These are phyloP conservation scores for Phytophthora pini DNA, from an alignment of 352 stramenopile species.

Conservation along the genomic window DNA sequence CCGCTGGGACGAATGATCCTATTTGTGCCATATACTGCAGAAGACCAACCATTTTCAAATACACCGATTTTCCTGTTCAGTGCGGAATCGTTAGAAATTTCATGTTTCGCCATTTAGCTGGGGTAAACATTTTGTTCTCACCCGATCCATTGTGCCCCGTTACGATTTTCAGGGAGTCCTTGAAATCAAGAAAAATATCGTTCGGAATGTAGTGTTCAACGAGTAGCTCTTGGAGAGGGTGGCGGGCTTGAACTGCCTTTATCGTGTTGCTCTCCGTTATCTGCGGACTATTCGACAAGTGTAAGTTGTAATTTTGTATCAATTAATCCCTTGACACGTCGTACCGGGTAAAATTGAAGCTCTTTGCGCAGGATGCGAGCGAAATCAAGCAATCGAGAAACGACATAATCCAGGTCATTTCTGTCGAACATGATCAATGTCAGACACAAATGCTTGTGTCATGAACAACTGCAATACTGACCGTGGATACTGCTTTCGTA, in stretches of 20 bases:
- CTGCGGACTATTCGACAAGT: slow-evolving; percentile 37
- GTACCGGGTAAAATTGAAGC: slow-evolving; percentile 83
- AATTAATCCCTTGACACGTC: background rate
- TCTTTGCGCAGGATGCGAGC: slow-evolving; percentile 64
- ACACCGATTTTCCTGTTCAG: slow-evolving; percentile 83
- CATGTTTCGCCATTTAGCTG: background rate
- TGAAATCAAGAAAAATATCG: slow-evolving; percentile 58
- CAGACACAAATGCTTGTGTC: background rate
- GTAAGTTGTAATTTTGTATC: slow-evolving; percentile 1
- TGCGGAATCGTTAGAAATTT: slow-evolving; percentile 2
- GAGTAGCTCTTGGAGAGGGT: slow-evolving; percentile 86
- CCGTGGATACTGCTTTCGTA: slow-evolving; percentile 78
- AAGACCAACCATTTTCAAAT: slow-evolving; percentile 86
- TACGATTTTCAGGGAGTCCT: slow-evolving; percentile 65
- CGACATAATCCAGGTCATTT: slow-evolving; percentile 72
- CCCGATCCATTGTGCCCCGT: slow-evolving; percentile 89
- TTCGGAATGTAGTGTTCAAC: slow-evolving; percentile 89
- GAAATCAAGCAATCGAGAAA: slow-evolving; percentile 78
- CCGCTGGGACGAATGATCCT: slow-evolving; percentile 78
- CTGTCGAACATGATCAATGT: slow-evolving; percentile 33
- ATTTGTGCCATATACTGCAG: slow-evolving; percentile 89
- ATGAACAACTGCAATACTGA: slow-evolving; percentile 17
- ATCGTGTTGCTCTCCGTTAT: slow-evolving; percentile 60
- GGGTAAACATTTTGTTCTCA: slow-evolving; percentile 21
- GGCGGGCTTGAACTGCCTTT: slow-evolving; percentile 63